These are phyloP conservation scores for Emergomyces orientalis DNA, from an alignment of 2,329 filamentous ascomycete genomes.

Conservation along the genomic window DNA sequence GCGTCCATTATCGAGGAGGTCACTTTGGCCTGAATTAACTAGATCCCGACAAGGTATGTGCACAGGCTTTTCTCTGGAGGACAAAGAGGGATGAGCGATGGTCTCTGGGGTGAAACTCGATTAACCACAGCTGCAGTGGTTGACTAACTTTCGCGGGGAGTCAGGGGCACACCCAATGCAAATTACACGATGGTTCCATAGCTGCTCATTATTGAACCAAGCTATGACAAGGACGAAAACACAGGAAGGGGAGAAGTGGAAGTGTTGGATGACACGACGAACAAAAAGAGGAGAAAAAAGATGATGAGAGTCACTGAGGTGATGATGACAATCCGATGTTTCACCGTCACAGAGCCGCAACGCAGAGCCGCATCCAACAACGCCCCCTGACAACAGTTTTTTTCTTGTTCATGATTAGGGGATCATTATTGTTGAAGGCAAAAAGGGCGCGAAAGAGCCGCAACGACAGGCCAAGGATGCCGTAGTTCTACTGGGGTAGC, in stretches of 20 bases:
- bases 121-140: neutral
- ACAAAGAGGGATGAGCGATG: neutral
- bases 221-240: neutral
- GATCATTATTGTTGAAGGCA: neutral
- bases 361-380: neutral
- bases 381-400: too few relatives aligned
- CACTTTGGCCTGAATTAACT: neutral
- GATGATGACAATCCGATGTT: neutral
- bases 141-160: neutral
- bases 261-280: neutral
- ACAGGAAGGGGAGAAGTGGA: neutral
- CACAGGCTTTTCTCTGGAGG: neutral
- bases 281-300: neutral
- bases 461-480: neutral
- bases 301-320: neutral
- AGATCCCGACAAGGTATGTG: neutral
- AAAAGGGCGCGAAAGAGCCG: neutral
- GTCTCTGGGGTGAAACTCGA: neutral
- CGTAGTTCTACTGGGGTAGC: neutral
- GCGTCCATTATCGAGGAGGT: neutral
- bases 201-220: neutral
- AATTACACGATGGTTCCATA: neutral
- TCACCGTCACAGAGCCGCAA: neutral
- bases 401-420: neutral
- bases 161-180: neutral